phyloP scores from a whole-genome alignment of 2,329 filamentous ascomycete species.

The Magnaporthales sp. region DNA sequence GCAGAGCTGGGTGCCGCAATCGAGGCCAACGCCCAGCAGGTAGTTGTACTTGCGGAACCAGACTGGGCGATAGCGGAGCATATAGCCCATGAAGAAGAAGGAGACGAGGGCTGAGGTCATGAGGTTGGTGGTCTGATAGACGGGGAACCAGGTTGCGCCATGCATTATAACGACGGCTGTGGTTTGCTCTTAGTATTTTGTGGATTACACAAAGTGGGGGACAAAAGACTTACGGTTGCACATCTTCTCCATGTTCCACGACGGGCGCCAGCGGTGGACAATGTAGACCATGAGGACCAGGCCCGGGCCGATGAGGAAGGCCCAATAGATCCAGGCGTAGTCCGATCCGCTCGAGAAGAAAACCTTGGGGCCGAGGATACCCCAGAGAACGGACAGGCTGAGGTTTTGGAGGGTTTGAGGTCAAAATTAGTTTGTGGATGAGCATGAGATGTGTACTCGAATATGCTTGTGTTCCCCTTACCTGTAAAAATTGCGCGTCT shows the following conservation, averaged over 20 bases:
- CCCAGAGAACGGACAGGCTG: slow-evolving; percentile 23
- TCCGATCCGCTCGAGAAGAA: slow-evolving; percentile 15
- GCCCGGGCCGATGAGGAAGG: slow-evolving; percentile 19
- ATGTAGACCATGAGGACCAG: slow-evolving; percentile 15
- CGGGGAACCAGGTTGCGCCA: slow-evolving; percentile 16
- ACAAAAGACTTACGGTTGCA: slow-evolving; percentile 12
- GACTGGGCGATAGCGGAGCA: slow-evolving; percentile 18
- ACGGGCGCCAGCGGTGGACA: slow-evolving; percentile 17
- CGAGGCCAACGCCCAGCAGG: slow-evolving; percentile 29
- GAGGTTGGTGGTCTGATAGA: slow-evolving; percentile 20
- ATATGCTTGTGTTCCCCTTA: not conserved
- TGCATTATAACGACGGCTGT: slow-evolving; percentile 17
- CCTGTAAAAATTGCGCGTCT: slow-evolving; percentile 21
- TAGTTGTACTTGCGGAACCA: slow-evolving; percentile 36
- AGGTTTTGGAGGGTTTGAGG: too few relatives aligned
- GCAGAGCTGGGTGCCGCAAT: slow-evolving; percentile 22
- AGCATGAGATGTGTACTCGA: not conserved
- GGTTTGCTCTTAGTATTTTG: not conserved
- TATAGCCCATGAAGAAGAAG: slow-evolving; percentile 21
- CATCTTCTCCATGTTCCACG: slow-evolving; percentile 19
- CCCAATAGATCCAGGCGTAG: slow-evolving; percentile 21
- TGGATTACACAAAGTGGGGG: not conserved
- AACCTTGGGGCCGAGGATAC: slow-evolving; percentile 22
- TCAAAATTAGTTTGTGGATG: too few relatives aligned
- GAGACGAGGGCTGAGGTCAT: slow-evolving; percentile 17